phyloP scores from a whole-genome alignment of 148 eudicot genomes.

The Nepenthes gracilis region DNA sequence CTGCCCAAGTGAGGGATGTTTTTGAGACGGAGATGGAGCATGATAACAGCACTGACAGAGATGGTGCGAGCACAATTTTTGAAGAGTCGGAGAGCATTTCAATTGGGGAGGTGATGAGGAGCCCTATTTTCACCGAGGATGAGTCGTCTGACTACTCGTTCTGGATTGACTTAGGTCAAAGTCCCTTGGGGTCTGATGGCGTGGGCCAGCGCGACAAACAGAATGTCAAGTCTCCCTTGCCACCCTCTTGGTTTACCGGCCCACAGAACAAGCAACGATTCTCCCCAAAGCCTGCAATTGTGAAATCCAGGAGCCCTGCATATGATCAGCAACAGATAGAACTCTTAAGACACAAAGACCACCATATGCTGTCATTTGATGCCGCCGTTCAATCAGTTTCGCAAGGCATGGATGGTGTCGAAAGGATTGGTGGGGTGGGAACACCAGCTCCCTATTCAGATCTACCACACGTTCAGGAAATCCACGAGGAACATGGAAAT shows the following conservation, averaged over 20 bases:
- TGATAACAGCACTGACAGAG: slow-evolving; percentile 77
- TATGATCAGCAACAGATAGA: slow-evolving; percentile 30
- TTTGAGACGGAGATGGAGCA: slow-evolving; percentile 90
- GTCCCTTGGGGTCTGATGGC: slow-evolving; percentile 61
- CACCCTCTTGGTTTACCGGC: slow-evolving; percentile 61
- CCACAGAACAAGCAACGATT: slow-evolving; percentile 25
- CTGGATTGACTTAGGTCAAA: slow-evolving; percentile 96
- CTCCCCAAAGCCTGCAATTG: slow-evolving; percentile 43
- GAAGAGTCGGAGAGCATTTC: slow-evolving; percentile 88
- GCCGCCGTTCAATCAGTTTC: slow-evolving; percentile 86
- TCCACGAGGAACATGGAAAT: slow-evolving; percentile 47
- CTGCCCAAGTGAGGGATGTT: slow-evolving; percentile 89
- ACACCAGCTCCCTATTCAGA: not conserved
- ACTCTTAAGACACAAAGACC: not conserved
- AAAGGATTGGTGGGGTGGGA: not conserved
- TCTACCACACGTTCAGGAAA: slow-evolving; percentile 30
- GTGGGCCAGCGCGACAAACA: slow-evolving; percentile 36
- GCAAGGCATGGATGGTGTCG: slow-evolving; percentile 23
- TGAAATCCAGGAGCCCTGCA: slow-evolving; percentile 34
- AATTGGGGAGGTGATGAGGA: slow-evolving; percentile 89
- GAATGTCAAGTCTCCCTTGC: slow-evolving; percentile 36
- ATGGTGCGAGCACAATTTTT: slow-evolving; percentile 78
- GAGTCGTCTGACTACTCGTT: slow-evolving; percentile 91
- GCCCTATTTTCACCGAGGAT: slow-evolving; percentile 93
- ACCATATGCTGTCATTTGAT: slow-evolving; percentile 62